Conservation (phyloP, 805 yeast species). For the Zygosaccharomyces lentus region DNA sequence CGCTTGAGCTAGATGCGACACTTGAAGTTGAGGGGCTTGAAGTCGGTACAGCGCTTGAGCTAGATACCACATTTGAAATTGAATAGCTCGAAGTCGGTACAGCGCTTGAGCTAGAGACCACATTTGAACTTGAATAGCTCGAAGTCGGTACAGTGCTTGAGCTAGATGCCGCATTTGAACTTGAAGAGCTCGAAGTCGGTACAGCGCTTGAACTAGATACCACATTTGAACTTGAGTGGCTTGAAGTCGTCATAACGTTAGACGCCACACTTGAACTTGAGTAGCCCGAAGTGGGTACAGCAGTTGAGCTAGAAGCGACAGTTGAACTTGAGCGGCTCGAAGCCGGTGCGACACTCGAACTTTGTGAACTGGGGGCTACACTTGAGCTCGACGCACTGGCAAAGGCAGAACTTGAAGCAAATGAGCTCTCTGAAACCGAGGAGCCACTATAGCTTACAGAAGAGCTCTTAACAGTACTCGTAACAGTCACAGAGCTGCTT, state of each 20-base stretch:
- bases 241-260: neutral
- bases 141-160: neutral
- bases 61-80: neutral
- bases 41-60: neutral
- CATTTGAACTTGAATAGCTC: neutral
- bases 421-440: constrained; percentile 18
- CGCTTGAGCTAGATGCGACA: neutral
- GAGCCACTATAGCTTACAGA: neutral
- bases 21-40: neutral
- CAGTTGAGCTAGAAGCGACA: constrained; percentile 3
- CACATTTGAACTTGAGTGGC: neutral
- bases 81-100: constrained; percentile 5
- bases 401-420: constrained; percentile 4
- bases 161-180: constrained; percentile 7
- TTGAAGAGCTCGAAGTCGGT: neutral
- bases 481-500: neutral
- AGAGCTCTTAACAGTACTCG: constrained; percentile 1
- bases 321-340: constrained; percentile 2
- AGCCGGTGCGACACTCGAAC: neutral
- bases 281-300: neutral
- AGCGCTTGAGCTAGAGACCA: neutral
- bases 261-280: neutral
- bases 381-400: constrained; percentile 7
- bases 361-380: constrained; percentile 1
- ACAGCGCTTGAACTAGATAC: neutral